Evolutionary conservation across 2,329 filamentous ascomycete species (phyloP).

Genomic region (Byssothecium circinans): DNA sequence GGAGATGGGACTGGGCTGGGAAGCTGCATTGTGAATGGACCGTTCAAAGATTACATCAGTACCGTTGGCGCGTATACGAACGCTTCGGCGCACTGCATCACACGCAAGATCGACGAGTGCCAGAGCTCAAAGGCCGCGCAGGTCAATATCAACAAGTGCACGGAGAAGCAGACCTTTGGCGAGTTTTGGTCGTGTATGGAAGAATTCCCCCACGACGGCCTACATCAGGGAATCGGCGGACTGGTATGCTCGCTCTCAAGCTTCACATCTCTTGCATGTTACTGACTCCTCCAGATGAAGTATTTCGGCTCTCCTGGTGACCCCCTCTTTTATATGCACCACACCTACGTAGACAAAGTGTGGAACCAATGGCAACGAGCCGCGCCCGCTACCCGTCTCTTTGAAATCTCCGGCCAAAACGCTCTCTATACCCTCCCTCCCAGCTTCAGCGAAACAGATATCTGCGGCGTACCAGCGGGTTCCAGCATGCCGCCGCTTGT

Average conservation of each 20-base stretch:
- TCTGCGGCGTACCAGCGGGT: not conserved
- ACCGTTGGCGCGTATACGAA: conserved; percentile 14
- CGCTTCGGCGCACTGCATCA: conserved; percentile 23
- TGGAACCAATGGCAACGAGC: conserved; percentile 24
- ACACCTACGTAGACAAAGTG: conserved; percentile 25
- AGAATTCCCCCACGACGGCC: conserved; percentile 10
- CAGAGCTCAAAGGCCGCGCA: conserved; percentile 2
- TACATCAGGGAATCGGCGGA: conserved; percentile 22
- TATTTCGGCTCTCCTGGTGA: conserved; percentile 22
- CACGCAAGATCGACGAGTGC: conserved; percentile 15
- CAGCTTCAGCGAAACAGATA: not conserved
- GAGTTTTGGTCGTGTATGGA: conserved; percentile 20
- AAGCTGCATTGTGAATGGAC: conserved; percentile 19
- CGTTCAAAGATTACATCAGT: conserved; percentile 24
- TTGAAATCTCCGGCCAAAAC: conserved; percentile 1
- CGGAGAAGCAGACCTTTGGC: conserved; percentile 7
- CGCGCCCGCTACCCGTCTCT: conserved; percentile 1
- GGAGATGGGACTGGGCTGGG: conserved; percentile 15
- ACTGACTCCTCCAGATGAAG: conserved; percentile 15
- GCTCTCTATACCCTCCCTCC: not conserved
- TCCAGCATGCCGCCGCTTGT: not conserved
- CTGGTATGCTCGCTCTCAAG: conserved; percentile 7
- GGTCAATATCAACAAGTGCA: conserved; percentile 12
- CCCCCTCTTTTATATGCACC: conserved; percentile 27
- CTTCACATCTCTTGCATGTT: not conserved